Evolutionary conservation across 2,329 filamentous ascomycete genomes (phyloP).

Genomic region (Parastagonospora avenae): DNA sequence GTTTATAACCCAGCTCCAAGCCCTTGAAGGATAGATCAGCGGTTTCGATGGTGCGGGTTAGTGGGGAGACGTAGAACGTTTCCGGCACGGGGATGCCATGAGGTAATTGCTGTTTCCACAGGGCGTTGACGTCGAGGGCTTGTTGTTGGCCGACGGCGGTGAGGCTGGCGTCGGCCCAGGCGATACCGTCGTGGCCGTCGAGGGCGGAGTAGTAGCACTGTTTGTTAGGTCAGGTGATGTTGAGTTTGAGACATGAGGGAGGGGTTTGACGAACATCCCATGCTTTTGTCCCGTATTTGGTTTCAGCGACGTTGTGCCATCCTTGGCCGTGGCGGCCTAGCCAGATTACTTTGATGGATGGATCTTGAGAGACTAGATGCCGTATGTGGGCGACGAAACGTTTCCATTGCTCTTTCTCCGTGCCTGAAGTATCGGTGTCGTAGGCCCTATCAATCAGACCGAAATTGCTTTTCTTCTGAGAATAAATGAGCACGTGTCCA

Average conservation of each 20-base stretch:
- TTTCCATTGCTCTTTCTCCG: conserved; percentile 58
- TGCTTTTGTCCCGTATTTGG: conserved; percentile 68
- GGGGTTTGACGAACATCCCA: conserved; percentile 63
- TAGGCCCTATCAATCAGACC: conserved; percentile 69
- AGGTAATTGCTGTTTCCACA: conserved; percentile 61
- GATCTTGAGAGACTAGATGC: conserved; percentile 56
- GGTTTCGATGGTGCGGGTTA: conserved; percentile 68
- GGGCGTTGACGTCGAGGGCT: conserved; percentile 61
- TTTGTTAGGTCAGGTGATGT: neutral
- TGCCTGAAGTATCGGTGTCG: conserved; percentile 50
- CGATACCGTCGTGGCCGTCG: conserved; percentile 65
- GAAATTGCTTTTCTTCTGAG: conserved; percentile 64
- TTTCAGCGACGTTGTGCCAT: conserved; percentile 67
- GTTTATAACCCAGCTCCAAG: conserved; percentile 62
- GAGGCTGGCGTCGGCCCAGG: conserved; percentile 68
- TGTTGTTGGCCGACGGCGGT: conserved; percentile 64
- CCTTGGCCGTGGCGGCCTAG: conserved; percentile 74
- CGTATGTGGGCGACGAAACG: conserved; percentile 64
- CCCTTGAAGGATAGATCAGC: conserved; percentile 64
- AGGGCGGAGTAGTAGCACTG: conserved; percentile 68
- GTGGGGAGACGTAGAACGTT: conserved; percentile 67
- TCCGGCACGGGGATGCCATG: conserved; percentile 64
- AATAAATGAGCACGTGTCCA: neutral
- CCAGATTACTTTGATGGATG: conserved; percentile 69
- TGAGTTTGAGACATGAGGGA: neutral